Conservation (phyloP, 2,329 filamentous ascomycete species). For the Phialocephala subalpina region DNA sequence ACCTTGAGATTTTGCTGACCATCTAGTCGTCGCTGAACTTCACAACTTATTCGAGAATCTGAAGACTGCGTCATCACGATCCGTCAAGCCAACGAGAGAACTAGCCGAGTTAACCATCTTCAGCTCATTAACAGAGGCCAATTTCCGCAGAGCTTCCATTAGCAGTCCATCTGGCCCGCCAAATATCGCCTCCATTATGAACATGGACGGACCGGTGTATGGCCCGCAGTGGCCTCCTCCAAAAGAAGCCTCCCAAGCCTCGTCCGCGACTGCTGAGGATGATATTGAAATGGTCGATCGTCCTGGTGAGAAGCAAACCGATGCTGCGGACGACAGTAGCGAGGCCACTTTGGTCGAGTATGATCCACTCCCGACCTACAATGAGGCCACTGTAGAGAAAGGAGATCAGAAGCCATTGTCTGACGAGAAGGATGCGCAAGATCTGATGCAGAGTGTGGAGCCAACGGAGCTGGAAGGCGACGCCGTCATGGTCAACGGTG, state of each 20-base stretch:
- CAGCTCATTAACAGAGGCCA: constrained; percentile 61
- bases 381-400: not conserved
- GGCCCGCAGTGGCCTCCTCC: constrained; percentile 40
- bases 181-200: constrained; percentile 34
- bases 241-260: constrained; percentile 24
- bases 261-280: constrained; percentile 30
- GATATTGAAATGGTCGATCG: constrained; percentile 45
- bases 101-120: constrained; percentile 83
- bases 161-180: constrained; percentile 44
- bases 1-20: constrained; percentile 23
- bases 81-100: constrained; percentile 76
- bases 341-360: constrained; percentile 50
- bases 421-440: constrained; percentile 13
- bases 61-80: constrained; percentile 66
- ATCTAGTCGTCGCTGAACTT: constrained; percentile 77
- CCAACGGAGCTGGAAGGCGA: constrained; percentile 25
- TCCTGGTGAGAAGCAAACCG: constrained; percentile 34
- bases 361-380: constrained; percentile 20
- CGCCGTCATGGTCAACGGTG: constrained; percentile 48
- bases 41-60: constrained; percentile 75
- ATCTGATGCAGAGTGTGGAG: constrained; percentile 6
- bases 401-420: not conserved
- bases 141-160: constrained; percentile 56
- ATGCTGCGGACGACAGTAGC: constrained; percentile 44
- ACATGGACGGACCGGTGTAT: constrained; percentile 35